phyloP scores from a whole-genome alignment of 371 early-diverging fungal genomes.

The Syncephalastrum monosporum region DNA sequence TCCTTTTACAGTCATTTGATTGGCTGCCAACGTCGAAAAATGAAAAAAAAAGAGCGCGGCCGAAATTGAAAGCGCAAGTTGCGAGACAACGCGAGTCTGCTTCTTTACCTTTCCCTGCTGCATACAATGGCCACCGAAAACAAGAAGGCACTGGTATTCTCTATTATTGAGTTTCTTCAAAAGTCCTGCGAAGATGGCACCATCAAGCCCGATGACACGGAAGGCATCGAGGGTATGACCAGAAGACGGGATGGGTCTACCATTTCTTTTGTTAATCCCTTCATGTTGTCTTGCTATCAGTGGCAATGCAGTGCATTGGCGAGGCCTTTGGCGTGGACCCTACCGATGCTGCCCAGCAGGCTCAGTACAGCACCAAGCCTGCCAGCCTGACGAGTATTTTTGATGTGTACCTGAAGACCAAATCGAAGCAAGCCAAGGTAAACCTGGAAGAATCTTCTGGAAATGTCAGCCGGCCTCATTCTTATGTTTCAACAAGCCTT shows the following conservation, averaged over 20 bases:
- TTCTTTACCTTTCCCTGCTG: neutral
- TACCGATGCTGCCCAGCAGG: constrained; percentile 65
- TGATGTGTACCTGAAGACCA: constrained; percentile 87
- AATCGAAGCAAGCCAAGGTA: constrained; percentile 45
- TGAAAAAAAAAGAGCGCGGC: too few relatives aligned
- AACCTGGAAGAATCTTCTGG: constrained; percentile 14
- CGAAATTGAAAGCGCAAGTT: too few relatives aligned
- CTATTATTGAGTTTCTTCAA: constrained; percentile 87
- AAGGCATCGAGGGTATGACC: constrained; percentile 83
- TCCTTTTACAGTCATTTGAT: too few relatives aligned
- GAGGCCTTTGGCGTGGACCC: constrained; percentile 90
- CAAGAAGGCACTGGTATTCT: constrained; percentile 81
- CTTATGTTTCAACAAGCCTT: neutral
- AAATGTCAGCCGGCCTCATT: constrained; percentile 16
- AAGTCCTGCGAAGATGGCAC: constrained; percentile 76
- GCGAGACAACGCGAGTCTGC: too few relatives aligned
- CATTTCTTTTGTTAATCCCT: neutral
- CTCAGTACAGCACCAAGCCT: constrained; percentile 81
- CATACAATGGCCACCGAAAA: constrained; percentile 50
- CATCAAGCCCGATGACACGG: constrained; percentile 80
- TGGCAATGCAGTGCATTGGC: constrained; percentile 93
- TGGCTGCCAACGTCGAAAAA: too few relatives aligned
- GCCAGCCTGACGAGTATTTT: constrained; percentile 80
- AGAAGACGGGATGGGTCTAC: neutral
- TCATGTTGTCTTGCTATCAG: constrained; percentile 13